Evolutionary conservation across 495 filamentous ascomycete genomes (phyloP), one percentile per base, ranked within the genome.

Genomic region (Podospora anserina): DNA sequence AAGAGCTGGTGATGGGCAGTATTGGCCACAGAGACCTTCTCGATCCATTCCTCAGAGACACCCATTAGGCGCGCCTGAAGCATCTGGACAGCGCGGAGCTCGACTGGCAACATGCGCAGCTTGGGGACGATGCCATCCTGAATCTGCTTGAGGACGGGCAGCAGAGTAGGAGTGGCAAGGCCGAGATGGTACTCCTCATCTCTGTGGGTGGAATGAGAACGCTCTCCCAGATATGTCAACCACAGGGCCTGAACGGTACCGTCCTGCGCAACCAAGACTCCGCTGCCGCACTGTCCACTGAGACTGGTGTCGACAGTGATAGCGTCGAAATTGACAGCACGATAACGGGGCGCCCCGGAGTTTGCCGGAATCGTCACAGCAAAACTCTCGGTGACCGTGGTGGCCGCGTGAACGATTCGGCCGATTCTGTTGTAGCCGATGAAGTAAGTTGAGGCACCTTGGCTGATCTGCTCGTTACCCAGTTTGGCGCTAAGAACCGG

Each of bases 141-240:
- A 70, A 99, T 91, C 78, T 96, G 89, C 26, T 88, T 84, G 26
- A 95, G 83, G 30, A 98, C 89, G 1, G 93, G 94, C 1, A 97
- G 84, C 13, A 99, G 78, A 2, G 91, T 92, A 0, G 94, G 94
- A 0, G 94, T 96, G 23, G 92, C 89, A 18, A 98, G 86, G 28
- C 96, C 95, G 18, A 99, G 89, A 75, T 99, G 94, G 74, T 99
- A 99, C 74, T 99, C 95, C 34, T 96, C 91, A 72, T 98, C 95
- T 68, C 97, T 93, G 70, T 90, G 88, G 58, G 86, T 90, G 70
- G 87, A 87, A 18, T 88, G 82, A 9, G 87, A 88, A 30, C 95
- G 90, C 77, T 99, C 95, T 28, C 95, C 95, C 0, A 98, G 88
- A 75, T 97, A 98, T 30, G 92, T 97, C 69, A 99, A 82, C 96